Conservation (phyloP, 176 grass and related monocot genomes). For the Eragrostis curvula region DNA sequence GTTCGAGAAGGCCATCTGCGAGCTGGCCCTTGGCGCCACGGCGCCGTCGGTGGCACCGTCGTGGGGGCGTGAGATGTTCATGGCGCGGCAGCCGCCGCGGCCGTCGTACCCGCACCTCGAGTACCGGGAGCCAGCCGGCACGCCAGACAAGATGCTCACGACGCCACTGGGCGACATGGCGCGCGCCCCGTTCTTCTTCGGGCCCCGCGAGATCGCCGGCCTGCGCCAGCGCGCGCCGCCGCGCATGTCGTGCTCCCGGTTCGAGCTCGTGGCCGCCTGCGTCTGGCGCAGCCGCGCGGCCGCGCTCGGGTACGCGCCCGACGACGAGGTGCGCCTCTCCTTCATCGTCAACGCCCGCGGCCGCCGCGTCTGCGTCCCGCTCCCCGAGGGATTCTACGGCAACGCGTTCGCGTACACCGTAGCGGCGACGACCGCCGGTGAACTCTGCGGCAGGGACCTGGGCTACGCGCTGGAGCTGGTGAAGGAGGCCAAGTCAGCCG, state of each 20-base stretch:
- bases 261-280: conserved; percentile 70
- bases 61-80: conserved; percentile 67
- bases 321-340: conserved; percentile 57
- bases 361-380: conserved; percentile 18
- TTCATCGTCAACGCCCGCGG: conserved; percentile 69
- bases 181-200: conserved; percentile 55
- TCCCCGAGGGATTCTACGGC: conserved; percentile 70
- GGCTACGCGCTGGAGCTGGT: conserved; percentile 60
- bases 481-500: conserved; percentile 59
- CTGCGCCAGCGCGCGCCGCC: conserved; percentile 45
- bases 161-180: background rate
- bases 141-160: conserved; percentile 4
- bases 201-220: conserved; percentile 40
- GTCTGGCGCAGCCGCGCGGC: conserved; percentile 65
- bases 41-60: conserved; percentile 39
- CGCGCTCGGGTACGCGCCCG: conserved; percentile 47
- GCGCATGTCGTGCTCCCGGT: no score
- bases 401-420: conserved; percentile 72
- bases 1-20: conserved; percentile 64
- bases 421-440: conserved; percentile 45
- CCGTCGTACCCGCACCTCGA: conserved; percentile 56
- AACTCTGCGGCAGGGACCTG: conserved; percentile 46
- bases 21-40: conserved; percentile 49
- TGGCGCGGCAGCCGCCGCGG: conserved; percentile 25
- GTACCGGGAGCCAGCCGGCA: conserved; percentile 49